Evolutionary conservation across 495 filamentous ascomycete species (phyloP).

Genomic region (Evernia prunastri): DNA sequence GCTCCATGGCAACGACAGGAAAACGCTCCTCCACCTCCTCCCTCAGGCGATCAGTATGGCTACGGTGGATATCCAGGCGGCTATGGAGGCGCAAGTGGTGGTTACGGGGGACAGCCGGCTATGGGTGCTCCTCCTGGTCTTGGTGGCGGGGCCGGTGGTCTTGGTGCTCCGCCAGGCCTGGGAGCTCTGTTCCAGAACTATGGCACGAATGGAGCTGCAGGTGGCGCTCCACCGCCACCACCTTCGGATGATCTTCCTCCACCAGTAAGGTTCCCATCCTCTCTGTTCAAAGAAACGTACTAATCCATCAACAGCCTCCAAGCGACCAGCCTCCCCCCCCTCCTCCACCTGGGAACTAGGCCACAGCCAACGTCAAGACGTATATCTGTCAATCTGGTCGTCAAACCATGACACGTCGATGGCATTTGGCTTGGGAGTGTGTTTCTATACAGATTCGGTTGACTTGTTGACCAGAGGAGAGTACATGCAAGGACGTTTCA

Average conservation of each 20-base stretch:
- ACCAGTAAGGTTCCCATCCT: constrained; percentile 37
- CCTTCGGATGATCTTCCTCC: constrained; percentile 61
- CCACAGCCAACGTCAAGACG: background rate
- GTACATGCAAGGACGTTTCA: background rate
- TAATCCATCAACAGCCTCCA: constrained; percentile 45
- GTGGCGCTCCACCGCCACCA: constrained; percentile 47
- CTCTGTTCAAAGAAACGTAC: constrained; percentile 1
- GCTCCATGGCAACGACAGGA: constrained; percentile 65
- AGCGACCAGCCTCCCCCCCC: constrained; percentile 69
- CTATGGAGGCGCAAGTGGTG: constrained; percentile 23
- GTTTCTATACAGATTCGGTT: background rate
- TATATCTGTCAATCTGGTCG: background rate
- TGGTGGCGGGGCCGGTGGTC: constrained; percentile 34
- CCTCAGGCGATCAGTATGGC: constrained; percentile 36
- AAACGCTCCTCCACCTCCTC: constrained; percentile 44
- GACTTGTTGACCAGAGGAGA: background rate
- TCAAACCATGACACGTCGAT: background rate
- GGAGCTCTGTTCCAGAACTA: constrained; percentile 64
- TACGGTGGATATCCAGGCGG: constrained; percentile 45
- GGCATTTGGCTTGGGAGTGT: background rate
- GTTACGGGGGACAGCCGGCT: constrained; percentile 37
- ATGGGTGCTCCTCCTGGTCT: constrained; percentile 63
- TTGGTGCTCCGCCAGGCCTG: constrained; percentile 58
- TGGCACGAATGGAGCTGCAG: constrained; percentile 37
- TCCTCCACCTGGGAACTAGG: constrained; percentile 54